Base-by-base conservation (phyloP, 2,329 filamentous ascomycete species). In the Acephala macrosclerotiorum region DNA sequence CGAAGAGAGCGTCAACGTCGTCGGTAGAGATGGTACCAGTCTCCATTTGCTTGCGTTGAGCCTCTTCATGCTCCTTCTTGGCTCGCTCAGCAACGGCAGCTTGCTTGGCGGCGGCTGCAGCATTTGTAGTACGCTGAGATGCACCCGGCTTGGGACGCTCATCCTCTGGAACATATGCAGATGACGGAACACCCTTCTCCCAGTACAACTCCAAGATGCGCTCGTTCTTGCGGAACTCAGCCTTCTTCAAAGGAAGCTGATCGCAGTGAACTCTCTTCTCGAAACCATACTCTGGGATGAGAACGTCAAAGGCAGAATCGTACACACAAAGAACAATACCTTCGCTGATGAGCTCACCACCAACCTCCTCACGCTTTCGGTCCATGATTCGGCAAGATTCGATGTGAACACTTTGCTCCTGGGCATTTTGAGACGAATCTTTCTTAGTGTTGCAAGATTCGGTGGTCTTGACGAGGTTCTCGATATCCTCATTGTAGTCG, bases 251-350 rank as follows among this genome's bases (percentile, higher is more conserved):
- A 35, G 96, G 96, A 77, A 99, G 85, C 83, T 99, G 96, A 77
- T 99, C 96, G 77, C 96, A 99, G 81, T 99, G 96, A 60, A 99
- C 96, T 70, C 96, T 93, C 88, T 99, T 99, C 84, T 99, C 96
- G 73, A 99, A 98, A 71, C 96, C 96, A 84, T 94, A 99, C 77
- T 99, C 94, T 6, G 96, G 96, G 77, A 99, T 98, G 70, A 99
- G 86, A 51, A 99, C 93, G 78, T 99, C 96, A 77, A 99, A 99
- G 22, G 96, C 96, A 33, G 96, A 98, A 80, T 99, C 96, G 79
- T 99, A 99, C 36, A 99, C 96, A 77, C 93, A 97, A 63, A 99
- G 86, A 58, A 99, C 94, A 74, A 99, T 95, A 72, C 96, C 96
- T 78, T 98, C 95, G 74, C 91, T 94, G 77, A 99, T 94, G 61